A percentile compares a stretch with the other conserved stretches of the same genome.
Evolutionary conservation across 2,329 filamentous ascomycete species (phyloP).

Genomic region (Fusarium denticulatum): DNA sequence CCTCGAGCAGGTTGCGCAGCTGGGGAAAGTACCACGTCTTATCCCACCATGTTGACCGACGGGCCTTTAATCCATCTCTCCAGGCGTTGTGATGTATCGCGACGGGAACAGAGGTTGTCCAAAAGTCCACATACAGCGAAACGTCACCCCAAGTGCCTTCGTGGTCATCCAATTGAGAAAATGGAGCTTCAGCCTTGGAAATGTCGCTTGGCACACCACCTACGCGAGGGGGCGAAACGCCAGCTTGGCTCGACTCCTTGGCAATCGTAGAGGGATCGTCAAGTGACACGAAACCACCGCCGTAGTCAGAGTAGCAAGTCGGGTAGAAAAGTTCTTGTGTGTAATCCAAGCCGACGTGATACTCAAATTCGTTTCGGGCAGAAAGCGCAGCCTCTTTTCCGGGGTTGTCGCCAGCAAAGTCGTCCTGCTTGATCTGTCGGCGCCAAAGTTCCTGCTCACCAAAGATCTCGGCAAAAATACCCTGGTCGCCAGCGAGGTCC

Average conservation of each 20-base stretch:
- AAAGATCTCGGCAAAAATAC: constrained; percentile 46
- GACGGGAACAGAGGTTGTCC: constrained; percentile 38
- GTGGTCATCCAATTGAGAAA: constrained; percentile 11
- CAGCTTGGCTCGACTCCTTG: constrained; percentile 27
- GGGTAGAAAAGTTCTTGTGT: constrained; percentile 45
- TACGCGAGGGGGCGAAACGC: constrained; percentile 40
- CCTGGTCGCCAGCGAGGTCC: constrained; percentile 45
- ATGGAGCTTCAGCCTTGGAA: constrained; percentile 15
- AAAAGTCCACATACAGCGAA: constrained; percentile 39
- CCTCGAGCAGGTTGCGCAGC: constrained; percentile 33
- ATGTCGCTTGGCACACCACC: constrained; percentile 38
- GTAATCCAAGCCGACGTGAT: constrained; percentile 45
- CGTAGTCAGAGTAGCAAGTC: constrained; percentile 43
- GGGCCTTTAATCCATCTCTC: constrained; percentile 38
- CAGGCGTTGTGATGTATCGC: constrained; percentile 43
- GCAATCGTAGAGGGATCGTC: constrained; percentile 26
- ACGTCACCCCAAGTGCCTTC: constrained; percentile 32
- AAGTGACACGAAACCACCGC: constrained; percentile 40
- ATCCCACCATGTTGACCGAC: constrained; percentile 39
- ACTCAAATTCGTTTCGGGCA: constrained; percentile 36
- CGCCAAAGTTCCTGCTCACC: constrained; percentile 44
- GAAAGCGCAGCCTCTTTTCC: constrained; percentile 25
- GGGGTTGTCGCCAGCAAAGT: constrained; percentile 19
- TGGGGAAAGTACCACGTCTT: constrained; percentile 43
- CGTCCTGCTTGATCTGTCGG: constrained; percentile 16